Base-by-base conservation (phyloP, 306 rosid genomes). In the Prinsepia uniflora region DNA sequence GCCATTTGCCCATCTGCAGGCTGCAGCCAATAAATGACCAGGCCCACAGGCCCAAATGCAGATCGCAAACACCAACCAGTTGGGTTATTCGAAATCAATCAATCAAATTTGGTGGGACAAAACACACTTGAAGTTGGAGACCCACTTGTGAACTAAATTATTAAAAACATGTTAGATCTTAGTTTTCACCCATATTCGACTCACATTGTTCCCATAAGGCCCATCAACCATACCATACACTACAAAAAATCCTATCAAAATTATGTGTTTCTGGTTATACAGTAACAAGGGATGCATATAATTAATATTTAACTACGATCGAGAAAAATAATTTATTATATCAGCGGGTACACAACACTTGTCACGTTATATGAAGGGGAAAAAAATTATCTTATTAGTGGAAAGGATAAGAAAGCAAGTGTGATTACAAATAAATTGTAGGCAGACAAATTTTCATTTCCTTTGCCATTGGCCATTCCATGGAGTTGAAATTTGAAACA, bases 31-130 rank as follows among this genome's bases (percentile, higher is more conserved):
- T 67, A 6, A 30, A 65, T 67, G 57, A 22, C 5, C 15, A 69
- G 67, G 66, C 46, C 75, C 76, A 54, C 76, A 70, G 79, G 69
- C 79, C 80, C 79, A 75, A 59, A 39, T 70, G 50, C 34, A 67
- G 12, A 76, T 34, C 15, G 19, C 64, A 65, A 19, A 53, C 66
- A 68, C 70, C 42, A 53, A 20, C 67, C 50, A 68, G 42, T 70
- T 55, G 14, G 55, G 7, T 56, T 15, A 55, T 14, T 39, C 19
- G 7, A 55, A 43, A 63, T 63, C 68, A 18, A 70, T 70, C 74
- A 24, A 42, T 59, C 65, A 43, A 18, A 42, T 70, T 43, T 70
- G 64, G 58, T 69, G 69, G 65, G 77, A 65, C 79, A 70, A 64
- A 67, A 74, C 75, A 75, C 44, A 24, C 66, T 76, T 80, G 64